Evolutionary conservation across 1,284 basidiomycete genomes (phyloP), one percentile per base, ranked within the genome.

Genomic region (Moesziomyces sp.): DNA sequence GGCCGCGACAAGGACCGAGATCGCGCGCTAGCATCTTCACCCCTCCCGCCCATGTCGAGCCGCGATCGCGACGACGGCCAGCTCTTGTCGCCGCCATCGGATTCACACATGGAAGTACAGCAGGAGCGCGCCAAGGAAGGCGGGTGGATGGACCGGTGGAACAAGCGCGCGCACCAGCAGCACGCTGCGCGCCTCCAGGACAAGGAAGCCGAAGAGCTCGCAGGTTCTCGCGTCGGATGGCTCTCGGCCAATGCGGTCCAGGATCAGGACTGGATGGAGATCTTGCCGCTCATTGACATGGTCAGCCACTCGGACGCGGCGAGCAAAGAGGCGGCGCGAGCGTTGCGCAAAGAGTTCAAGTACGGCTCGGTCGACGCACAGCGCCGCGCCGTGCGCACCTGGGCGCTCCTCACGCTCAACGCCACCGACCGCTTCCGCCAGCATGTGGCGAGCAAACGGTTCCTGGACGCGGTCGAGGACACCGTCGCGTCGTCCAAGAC

Each of bases 331-430:
- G 80, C 79, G n/a, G 72, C 78, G 10, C 59, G 70, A 5, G 61
- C 78, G 1, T 53, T 82, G 13, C 55, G 78, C 24, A 82, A 80
- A 46, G 80, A 82, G 66, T 69, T 82, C 72, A 77, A 80, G 47
- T 62, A 72, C 30, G 76, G 66, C 19, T 40, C 55, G 0, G 59
- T 64, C 13, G 69, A 77, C 18, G 54, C 76, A 6, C 74, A 74
- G 21, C 56, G 67, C 21, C 63, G 80, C 9, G 80, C 81, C 6
- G 71, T 74, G 1, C 52, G 76, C 16, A 46, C 80, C 9, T 76
- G 76, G 80, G 80, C 72, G 18, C 59, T 82, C 19, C 46, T 81
- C 13, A 66, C 68, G 38, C 59, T 80, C 52, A 77, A 80, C 43
- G 46, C 68, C 14, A 65, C 58, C 46, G 78, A 82, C 47, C 71